Percentiles rank a stretch among this genome's conserved stretches.
phyloP scores from a whole-genome alignment of 305 asterid species.

The Fraxinus greggii region DNA sequence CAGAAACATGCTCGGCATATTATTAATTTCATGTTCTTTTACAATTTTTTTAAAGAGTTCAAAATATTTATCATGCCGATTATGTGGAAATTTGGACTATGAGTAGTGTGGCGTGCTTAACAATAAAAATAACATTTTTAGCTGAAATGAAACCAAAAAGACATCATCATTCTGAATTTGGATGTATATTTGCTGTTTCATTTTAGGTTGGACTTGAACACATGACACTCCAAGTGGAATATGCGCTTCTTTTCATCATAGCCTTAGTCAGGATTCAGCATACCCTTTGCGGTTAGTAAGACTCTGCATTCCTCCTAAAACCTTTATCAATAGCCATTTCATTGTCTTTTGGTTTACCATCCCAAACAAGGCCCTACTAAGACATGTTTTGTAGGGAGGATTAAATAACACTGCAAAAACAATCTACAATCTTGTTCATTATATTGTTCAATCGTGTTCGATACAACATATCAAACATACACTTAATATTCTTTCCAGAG shows the following conservation, averaged over 20 bases:
- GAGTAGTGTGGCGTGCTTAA: not conserved
- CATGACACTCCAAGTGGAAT: constrained; percentile 54
- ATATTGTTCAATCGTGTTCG: not conserved
- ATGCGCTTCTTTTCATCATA: constrained; percentile 43
- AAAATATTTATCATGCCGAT: not conserved
- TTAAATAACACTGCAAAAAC: too few relatives aligned
- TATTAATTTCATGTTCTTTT: constrained; percentile 3
- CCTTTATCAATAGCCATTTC: not conserved
- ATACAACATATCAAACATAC: not conserved
- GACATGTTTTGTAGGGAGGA: not conserved
- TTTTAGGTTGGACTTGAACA: constrained; percentile 34
- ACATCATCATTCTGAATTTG: constrained; percentile 1
- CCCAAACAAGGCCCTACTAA: not conserved
- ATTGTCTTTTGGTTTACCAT: not conserved
- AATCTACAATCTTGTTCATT: not conserved
- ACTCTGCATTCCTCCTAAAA: constrained; percentile 1
- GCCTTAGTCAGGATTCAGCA: constrained; percentile 49
- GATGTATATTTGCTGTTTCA: constrained; percentile 1
- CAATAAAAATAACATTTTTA: not conserved
- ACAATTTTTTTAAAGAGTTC: not conserved
- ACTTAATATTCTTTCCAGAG: not conserved
- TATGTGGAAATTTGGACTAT: not conserved
- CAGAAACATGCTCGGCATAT: not conserved
- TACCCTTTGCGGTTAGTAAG: constrained; percentile 53
- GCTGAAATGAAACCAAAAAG: not conserved